A percentile compares a stretch with the other conserved stretches of the same genome.
Evolutionary conservation across 441 rosid genomes (phyloP).

Genomic region (Adansonia grandidieri): DNA sequence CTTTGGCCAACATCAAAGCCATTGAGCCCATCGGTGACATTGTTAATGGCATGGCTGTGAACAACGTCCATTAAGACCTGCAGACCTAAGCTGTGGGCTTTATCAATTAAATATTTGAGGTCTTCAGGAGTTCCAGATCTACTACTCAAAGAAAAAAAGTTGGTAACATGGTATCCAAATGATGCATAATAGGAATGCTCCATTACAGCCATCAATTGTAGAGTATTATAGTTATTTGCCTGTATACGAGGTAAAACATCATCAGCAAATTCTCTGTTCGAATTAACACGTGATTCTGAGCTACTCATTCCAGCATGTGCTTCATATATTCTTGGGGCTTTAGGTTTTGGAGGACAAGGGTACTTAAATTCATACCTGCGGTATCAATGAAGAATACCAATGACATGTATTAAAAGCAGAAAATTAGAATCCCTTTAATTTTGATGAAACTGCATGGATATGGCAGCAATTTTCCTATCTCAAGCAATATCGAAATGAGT

Average conservation of each 20-base stretch:
- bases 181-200: slow-evolving; percentile 91
- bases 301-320: slow-evolving; percentile 94
- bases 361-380: slow-evolving; percentile 67
- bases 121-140: slow-evolving; percentile 89
- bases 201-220: slow-evolving; percentile 85
- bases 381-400: slow-evolving; percentile 25
- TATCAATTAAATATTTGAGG: slow-evolving; percentile 81
- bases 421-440: background rate
- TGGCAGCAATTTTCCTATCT: slow-evolving; percentile 5
- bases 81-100: slow-evolving; percentile 84
- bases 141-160: slow-evolving; percentile 82
- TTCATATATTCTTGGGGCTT: slow-evolving; percentile 75
- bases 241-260: slow-evolving; percentile 72
- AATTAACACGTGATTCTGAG: slow-evolving; percentile 63
- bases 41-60: slow-evolving; percentile 86
- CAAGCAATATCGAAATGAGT: slow-evolving; percentile 19
- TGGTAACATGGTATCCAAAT: slow-evolving; percentile 82
- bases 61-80: slow-evolving; percentile 75
- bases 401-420: slow-evolving; percentile 6
- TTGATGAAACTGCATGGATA: slow-evolving; percentile 16
- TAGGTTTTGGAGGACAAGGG: slow-evolving; percentile 69
- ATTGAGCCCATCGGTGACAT: slow-evolving; percentile 80
- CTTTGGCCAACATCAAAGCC: slow-evolving; percentile 86
- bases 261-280: slow-evolving; percentile 84
- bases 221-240: slow-evolving; percentile 73